Evolutionary conservation across 202 grass and related monocot species (phyloP), one percentile per base, ranked within the genome.

Genomic region (Dendrocalamus latiflorus): DNA sequence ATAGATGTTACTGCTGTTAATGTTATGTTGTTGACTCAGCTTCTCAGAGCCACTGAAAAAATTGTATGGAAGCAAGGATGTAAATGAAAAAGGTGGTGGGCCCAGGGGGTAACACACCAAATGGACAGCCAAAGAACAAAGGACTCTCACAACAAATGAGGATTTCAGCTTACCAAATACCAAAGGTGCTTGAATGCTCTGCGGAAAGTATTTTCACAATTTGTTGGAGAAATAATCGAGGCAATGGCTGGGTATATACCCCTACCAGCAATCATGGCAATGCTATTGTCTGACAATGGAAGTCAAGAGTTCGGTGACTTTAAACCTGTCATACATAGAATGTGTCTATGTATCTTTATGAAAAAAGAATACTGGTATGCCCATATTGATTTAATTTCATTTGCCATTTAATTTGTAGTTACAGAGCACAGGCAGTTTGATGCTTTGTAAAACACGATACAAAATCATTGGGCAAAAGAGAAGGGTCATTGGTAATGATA

Each of bases 281-380:
- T 95, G 65, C 80, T 98, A 64, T 89, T 98, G 83, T 93, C 95
- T 25, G 91, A 95, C 77, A 98, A 94, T 77, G 87, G 83, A 58
- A 91, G 72, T 84, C 93, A 93, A 87, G 95, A 98, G 75, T 98
- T 98, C 78, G 95, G 95, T 83, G 95, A 98, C 89, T 95, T 98
- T 76, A 98, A 95, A 73, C 87, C 95, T 76, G 92, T 94, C 73
- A 98, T 98, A 88, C 87, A 93, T 76, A 93, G 84, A 85, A 98
- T 98, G 93, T 48, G 34, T 91, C 91, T 84, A 98, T 92, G 70
- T 98, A 98, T 83, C 91, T 94, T 34, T 98, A 98, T 0, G 93
- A 98, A 81, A 98, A 93, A 95, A 90, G 85, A 90, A 98, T 98
- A 83, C 83, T 98, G 89, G 95, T 98, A 91, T 65, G 75, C 28